A percentile compares a stretch with the other conserved stretches of the same genome.
phyloP scores from a whole-genome alignment of 75 land plant genomes.

The Sequoiadendron giganteum region DNA sequence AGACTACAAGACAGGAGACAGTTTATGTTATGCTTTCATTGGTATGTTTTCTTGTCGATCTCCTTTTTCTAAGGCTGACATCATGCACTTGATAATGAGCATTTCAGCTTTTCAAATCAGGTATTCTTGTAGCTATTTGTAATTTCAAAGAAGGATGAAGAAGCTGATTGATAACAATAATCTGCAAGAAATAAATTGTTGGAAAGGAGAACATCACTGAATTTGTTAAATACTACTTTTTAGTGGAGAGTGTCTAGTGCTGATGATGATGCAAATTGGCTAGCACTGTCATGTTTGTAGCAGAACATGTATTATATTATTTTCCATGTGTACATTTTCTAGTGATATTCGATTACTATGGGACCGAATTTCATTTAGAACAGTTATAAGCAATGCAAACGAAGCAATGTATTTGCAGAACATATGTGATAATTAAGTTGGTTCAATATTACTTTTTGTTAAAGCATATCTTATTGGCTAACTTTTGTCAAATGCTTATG shows the following conservation, averaged over 20 bases:
- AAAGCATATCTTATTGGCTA: background rate
- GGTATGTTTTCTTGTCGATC: constrained; percentile 39
- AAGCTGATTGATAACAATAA: background rate
- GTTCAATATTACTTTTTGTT: background rate
- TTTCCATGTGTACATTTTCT: background rate
- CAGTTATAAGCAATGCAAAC: background rate
- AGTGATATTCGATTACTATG: background rate
- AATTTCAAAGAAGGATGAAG: background rate
- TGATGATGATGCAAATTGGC: background rate
- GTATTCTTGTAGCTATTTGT: background rate
- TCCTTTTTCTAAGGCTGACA: background rate
- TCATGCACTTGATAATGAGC: background rate
- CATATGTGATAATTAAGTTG: background rate
- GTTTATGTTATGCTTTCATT: constrained; percentile 96
- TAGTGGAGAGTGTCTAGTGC: background rate
- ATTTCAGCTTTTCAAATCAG: background rate
- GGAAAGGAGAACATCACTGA: background rate
- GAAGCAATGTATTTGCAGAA: background rate
- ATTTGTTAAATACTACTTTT: background rate
- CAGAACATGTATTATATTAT: background rate
- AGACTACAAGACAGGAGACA: constrained; percentile 95
- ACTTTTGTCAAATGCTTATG: background rate
- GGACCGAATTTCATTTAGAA: background rate
- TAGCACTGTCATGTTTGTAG: background rate
- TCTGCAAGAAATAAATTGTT: background rate